Base-by-base conservation (phyloP, 1,284 basidiomycete genomes). In the Cryptococcus floricola region DNA sequence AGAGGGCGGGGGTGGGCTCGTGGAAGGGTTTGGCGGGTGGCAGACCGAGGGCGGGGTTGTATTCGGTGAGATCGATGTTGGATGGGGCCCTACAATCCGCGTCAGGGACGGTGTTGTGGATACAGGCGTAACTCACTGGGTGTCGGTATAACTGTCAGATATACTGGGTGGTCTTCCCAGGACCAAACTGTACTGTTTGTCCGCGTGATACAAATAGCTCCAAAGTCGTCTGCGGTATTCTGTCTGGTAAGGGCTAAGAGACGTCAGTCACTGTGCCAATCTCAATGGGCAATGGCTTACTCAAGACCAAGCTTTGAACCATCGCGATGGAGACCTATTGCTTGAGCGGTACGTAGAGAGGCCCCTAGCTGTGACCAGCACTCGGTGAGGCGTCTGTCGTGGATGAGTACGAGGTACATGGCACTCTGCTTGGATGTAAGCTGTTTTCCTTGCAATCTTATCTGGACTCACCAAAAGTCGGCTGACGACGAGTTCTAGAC, bases 291-390 rank as follows among this genome's bases (percentile, higher is more conserved):
- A 3, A 39, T 14, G 9, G 74, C 83, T 71, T 66, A 90, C 89
- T 78, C 76, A 10, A 78, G 57, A 0, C 77, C 77, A 80, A 89
- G 85, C 55, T 86, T 87, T n/a, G 86, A 83, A 13, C 90, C 90
- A 73, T 97, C 93, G 53, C 94, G 83, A 75, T 97, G 93, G 38
- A 97, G 78, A 16, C 93, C 94, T 41, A 97, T 85, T 1, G 93
- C 93, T 71, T 96, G 93, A 12, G 93, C 94, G 14, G 92, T 96
- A 52, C 93, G 81, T 18, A 97, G 86, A 41, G 91, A 91, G 1
- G 91, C 91, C 48, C 93, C 93, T 12, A 97, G 81, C 68, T 94
- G 89, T 69, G 89, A 92, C 92, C 94, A 97, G 69, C 91, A 93
- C 77, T 96, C 93, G 5, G 75, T 78, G 31, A 77, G 53, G 31